These are phyloP conservation scores for Pichia phayaonensis DNA, from an alignment of 805 yeast species.

Conservation along the genomic window DNA sequence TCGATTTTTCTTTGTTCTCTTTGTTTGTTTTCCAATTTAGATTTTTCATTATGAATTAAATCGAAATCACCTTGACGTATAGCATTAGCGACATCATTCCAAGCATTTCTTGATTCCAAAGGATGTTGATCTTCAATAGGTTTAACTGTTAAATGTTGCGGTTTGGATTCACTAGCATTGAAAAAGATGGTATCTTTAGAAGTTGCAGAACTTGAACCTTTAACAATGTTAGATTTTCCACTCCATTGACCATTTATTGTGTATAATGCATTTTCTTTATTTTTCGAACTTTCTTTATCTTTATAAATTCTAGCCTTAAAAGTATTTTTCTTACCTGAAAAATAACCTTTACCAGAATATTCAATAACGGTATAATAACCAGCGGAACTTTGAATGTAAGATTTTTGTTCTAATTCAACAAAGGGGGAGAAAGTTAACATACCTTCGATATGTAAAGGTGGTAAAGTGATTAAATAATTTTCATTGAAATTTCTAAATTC, in stretches of 20 bases:
- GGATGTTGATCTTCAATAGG: slow-evolving; percentile 75
- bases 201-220: slow-evolving; percentile 40
- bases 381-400: slow-evolving; percentile 73
- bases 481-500: slow-evolving; percentile 57
- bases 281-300: slow-evolving; percentile 39
- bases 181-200: slow-evolving; percentile 49
- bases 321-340: slow-evolving; percentile 88
- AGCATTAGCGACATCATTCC: slow-evolving; percentile 87
- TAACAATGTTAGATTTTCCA: slow-evolving; percentile 55
- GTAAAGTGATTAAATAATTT: slow-evolving; percentile 74
- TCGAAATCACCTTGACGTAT: slow-evolving; percentile 69
- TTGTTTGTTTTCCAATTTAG: slow-evolving; percentile 75
- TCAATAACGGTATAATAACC: slow-evolving; percentile 72
- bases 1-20: slow-evolving; percentile 76
- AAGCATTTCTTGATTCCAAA: slow-evolving; percentile 82
- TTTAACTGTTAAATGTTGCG: slow-evolving; percentile 61
- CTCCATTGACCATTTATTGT: slow-evolving; percentile 94
- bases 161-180: slow-evolving; percentile 45
- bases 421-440: slow-evolving; percentile 84
- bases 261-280: slow-evolving; percentile 58
- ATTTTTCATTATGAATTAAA: slow-evolving; percentile 65
- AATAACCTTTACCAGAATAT: slow-evolving; percentile 89
- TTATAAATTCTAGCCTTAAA: slow-evolving; percentile 78
- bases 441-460: slow-evolving; percentile 93
- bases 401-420: slow-evolving; percentile 86